A percentile compares a stretch with the other conserved stretches of the same genome.
Conservation (phyloP, 1,139 yeast genomes). For the Suhomyces anneliseae region DNA sequence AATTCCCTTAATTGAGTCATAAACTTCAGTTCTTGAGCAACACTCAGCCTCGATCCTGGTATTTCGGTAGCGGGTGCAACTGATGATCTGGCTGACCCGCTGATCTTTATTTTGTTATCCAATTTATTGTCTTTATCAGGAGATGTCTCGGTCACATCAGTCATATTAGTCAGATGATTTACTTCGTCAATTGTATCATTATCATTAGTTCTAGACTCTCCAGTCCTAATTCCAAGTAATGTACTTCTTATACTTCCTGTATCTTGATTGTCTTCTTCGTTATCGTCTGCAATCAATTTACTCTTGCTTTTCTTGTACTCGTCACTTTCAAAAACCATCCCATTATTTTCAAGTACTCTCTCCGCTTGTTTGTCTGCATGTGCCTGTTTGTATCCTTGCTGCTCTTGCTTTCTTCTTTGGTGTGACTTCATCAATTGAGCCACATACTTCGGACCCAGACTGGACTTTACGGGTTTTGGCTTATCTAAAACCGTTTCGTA, state of each 20-base stretch:
- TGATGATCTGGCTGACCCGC: too few species aligned
- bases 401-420: conserved; percentile 9
- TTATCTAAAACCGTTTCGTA: background rate
- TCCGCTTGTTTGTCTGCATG: conserved; percentile 1
- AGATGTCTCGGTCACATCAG: too few species aligned
- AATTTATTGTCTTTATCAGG: too few species aligned
- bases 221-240: background rate
- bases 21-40: too few species aligned
- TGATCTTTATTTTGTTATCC: too few species aligned
- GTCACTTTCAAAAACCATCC: conserved; percentile 11
- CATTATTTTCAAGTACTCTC: background rate
- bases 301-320: conserved; percentile 5
- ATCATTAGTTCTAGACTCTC: background rate
- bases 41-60: too few species aligned
- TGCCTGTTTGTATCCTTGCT: conserved; percentile 1
- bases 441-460: conserved; percentile 6
- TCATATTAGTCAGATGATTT: background rate
- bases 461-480: background rate
- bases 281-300: background rate
- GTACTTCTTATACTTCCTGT: conserved; percentile 1
- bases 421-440: conserved; percentile 7
- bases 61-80: too few species aligned
- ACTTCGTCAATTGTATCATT: background rate
- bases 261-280: background rate
- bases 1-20: background rate